phyloP scores from a whole-genome alignment of 805 yeast species.

The Schizosaccharomyces cryophilus region DNA sequence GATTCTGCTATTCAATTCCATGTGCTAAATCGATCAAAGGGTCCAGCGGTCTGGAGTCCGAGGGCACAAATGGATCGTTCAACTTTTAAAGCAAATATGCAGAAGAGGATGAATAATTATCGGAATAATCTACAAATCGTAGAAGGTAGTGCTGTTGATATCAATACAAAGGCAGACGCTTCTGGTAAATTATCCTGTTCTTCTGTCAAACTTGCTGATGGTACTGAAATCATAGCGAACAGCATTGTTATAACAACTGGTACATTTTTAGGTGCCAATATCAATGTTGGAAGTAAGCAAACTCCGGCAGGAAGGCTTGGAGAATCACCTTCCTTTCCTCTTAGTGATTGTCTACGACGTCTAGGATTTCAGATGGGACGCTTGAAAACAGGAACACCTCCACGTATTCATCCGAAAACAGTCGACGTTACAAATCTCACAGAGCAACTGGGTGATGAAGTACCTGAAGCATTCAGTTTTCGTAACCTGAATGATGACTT shows the following conservation, averaged over 20 bases:
- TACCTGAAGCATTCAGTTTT: conserved; percentile 78
- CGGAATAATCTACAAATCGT: conserved; percentile 27
- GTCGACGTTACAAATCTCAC: conserved; percentile 41
- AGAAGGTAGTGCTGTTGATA: conserved; percentile 65
- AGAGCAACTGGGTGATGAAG: conserved; percentile 57
- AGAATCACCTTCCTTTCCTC: conserved; percentile 74
- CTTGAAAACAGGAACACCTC: conserved; percentile 92
- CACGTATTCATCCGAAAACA: conserved; percentile 48
- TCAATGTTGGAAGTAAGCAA: conserved; percentile 61
- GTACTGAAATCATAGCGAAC: conserved; percentile 30
- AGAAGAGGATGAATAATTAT: conserved; percentile 25
- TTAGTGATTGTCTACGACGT: conserved; percentile 48
- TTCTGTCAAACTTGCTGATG: conserved; percentile 57
- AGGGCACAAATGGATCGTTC: conserved; percentile 84
- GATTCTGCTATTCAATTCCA: conserved; percentile 81
- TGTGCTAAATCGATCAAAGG: conserved; percentile 61
- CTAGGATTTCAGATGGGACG: conserved; percentile 73
- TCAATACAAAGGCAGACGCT: conserved; percentile 19
- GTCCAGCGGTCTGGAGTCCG: conserved; percentile 97
- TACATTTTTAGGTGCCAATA: conserved; percentile 81
- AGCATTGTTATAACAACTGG: conserved; percentile 84
- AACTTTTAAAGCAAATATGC: conserved; percentile 62
- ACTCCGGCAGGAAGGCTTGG: conserved; percentile 87
- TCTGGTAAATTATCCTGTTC: conserved; percentile 15
- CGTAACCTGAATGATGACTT: conserved; percentile 46